Evolutionary conservation across 2,329 filamentous ascomycete genomes (phyloP).

Genomic region (Curvularia spicifera): DNA sequence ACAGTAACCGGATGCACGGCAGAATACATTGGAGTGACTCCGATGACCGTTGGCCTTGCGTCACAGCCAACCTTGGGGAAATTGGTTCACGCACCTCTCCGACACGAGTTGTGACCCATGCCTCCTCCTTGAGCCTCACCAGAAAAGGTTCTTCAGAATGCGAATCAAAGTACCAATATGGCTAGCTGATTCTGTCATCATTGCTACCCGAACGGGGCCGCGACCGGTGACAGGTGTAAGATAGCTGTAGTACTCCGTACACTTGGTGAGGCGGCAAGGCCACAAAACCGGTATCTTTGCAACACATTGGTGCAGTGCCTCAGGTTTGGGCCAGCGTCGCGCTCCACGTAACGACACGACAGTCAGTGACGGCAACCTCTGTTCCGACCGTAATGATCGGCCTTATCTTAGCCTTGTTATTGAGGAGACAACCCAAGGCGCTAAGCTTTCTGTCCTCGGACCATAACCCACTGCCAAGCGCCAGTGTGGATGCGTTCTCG

Average conservation of each 20-base stretch:
- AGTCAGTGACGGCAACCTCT: conserved; percentile 8
- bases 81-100: conserved; percentile 12
- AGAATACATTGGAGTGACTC: conserved; percentile 30
- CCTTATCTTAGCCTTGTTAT: conserved; percentile 2
- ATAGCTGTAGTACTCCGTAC: neutral
- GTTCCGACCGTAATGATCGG: neutral
- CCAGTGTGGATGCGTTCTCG: conserved; percentile 3
- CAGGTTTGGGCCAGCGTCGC: conserved; percentile 4
- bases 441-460: neutral
- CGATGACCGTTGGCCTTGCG: conserved; percentile 18
- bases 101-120: conserved; percentile 15
- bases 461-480: conserved; percentile 4
- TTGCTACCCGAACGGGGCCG: conserved; percentile 19
- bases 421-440: neutral
- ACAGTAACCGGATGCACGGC: conserved; percentile 36
- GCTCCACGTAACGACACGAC: conserved; percentile 8
- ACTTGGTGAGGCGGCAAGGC: neutral
- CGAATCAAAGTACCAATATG: neutral
- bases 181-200: conserved; percentile 10
- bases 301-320: conserved; percentile 10
- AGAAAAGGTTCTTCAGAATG: neutral
- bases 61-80: conserved; percentile 19
- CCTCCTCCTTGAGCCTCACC: conserved; percentile 14
- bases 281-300: conserved; percentile 12
- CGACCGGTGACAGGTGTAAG: conserved; percentile 28